phyloP scores from a whole-genome alignment of 2,329 filamentous ascomycete genomes.

The Ophiostoma ips region DNA sequence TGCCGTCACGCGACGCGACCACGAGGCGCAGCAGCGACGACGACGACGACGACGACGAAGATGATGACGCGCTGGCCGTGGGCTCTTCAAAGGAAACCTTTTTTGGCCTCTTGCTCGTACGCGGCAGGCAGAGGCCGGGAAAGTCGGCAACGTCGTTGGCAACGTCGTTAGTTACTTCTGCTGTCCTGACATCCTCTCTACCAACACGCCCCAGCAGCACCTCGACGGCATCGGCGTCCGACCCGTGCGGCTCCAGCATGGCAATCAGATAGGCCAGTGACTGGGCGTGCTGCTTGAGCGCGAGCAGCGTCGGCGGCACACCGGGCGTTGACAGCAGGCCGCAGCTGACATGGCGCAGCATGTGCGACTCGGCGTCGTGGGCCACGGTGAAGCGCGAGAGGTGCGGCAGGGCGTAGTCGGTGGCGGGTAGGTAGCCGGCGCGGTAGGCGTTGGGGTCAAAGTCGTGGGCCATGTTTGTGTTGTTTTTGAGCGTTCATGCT shows the following conservation, averaged over 20 bases:
- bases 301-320: constrained; percentile 37
- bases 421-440: constrained; percentile 20
- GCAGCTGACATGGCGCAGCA: constrained; percentile 40
- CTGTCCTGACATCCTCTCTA: no score
- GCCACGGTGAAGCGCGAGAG: constrained; percentile 25
- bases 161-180: no score
- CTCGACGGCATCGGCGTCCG: constrained; percentile 4
- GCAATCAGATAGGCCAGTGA: constrained; percentile 40
- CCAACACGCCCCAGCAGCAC: background rate
- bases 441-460: constrained; percentile 10
- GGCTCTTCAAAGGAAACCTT: background rate
- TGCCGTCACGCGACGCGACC: background rate
- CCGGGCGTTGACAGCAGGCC: constrained; percentile 40
- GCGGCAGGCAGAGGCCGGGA: background rate
- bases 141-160: background rate
- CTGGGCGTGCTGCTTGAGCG: constrained; percentile 47
- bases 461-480: background rate
- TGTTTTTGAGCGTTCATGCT: background rate
- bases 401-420: constrained; percentile 28
- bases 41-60: no score
- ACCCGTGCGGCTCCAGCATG: constrained; percentile 25
- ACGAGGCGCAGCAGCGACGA: background rate
- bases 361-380: constrained; percentile 17
- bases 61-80: background rate
- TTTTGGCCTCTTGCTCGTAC: background rate